Conservation (phyloP, 352 stramenopile species). For the Globisporangium barbulae region DNA sequence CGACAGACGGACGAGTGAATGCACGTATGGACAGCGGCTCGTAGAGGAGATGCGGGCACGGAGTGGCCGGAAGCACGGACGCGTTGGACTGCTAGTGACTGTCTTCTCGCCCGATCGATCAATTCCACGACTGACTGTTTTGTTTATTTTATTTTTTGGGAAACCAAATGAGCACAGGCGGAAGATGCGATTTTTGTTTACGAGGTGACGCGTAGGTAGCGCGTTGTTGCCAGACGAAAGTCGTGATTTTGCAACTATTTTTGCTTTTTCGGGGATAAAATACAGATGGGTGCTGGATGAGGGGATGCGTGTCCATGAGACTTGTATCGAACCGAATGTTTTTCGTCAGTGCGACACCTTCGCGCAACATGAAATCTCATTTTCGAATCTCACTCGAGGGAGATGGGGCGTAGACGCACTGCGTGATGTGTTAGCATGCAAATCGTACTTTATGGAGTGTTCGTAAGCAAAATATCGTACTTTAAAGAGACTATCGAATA, state of each 20-base stretch:
- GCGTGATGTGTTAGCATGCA: no score
- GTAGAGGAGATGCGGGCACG: background rate
- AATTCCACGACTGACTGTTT: constrained; percentile 2
- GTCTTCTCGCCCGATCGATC: constrained; percentile 3
- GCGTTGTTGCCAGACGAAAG: background rate
- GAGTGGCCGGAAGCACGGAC: background rate
- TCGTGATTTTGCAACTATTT: background rate
- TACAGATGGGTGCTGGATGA: background rate
- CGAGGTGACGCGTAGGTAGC: background rate
- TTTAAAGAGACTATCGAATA: background rate
- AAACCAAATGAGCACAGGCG: background rate
- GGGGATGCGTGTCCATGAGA: constrained; percentile 10
- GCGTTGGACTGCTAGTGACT: constrained; percentile 2
- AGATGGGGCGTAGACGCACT: background rate
- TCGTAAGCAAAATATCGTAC: background rate
- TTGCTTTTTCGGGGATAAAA: no score
- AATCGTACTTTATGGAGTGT: background rate
- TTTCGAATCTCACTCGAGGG: constrained; percentile 4
- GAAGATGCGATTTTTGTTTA: background rate
- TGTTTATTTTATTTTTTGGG: no score
- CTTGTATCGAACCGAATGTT: constrained; percentile 15
- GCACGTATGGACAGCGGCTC: background rate
- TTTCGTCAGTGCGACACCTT: background rate
- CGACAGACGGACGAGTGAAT: background rate
- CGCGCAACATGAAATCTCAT: background rate